A percentile compares a stretch with the other conserved stretches of the same genome.
phyloP scores from a whole-genome alignment of 352 stramenopile species.

The Lagenidium sp. region DNA sequence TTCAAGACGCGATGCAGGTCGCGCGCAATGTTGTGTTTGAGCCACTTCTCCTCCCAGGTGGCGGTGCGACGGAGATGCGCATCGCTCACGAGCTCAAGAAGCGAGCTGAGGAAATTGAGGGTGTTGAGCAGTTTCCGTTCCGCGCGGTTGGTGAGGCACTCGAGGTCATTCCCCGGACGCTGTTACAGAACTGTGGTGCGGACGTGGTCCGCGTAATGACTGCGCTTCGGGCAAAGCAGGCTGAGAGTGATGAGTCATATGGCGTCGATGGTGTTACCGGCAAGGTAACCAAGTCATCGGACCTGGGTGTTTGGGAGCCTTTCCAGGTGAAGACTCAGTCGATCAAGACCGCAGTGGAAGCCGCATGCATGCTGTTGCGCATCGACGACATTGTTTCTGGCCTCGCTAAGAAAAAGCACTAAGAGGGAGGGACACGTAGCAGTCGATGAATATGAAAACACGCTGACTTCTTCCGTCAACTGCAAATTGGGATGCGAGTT shows the following conservation, averaged over 20 bases:
- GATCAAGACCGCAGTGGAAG: slow-evolving; percentile 99
- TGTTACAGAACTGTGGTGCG: slow-evolving; percentile 99
- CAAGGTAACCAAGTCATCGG: slow-evolving; percentile 92
- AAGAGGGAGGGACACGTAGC: too few relatives aligned
- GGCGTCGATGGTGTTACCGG: slow-evolving; percentile 81
- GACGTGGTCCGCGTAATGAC: slow-evolving; percentile 98
- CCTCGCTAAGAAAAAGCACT: slow-evolving; percentile 94
- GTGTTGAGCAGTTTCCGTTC: slow-evolving; percentile 97
- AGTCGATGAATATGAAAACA: too few relatives aligned
- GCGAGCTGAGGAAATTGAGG: slow-evolving; percentile 87
- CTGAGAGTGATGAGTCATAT: slow-evolving; percentile 65
- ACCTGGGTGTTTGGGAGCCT: slow-evolving; percentile 98
- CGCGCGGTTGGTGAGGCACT: slow-evolving; percentile 96
- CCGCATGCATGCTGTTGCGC: slow-evolving; percentile 94
- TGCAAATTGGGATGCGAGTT: too few relatives aligned
- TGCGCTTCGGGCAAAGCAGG: slow-evolving; percentile 91
- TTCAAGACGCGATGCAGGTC: slow-evolving; percentile 99
- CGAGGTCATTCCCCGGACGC: slow-evolving; percentile 98
- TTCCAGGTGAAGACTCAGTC: slow-evolving; percentile 99
- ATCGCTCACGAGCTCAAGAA: slow-evolving; percentile 94
- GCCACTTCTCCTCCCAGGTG: slow-evolving; percentile 92
- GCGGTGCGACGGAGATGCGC: slow-evolving; percentile 98
- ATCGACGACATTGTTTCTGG: slow-evolving; percentile 99
- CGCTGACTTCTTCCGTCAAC: too few relatives aligned
- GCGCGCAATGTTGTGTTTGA: slow-evolving; percentile 99